Evolutionary conservation across 768 basidiomycete species (phyloP), one percentile per base, ranked within the genome.

Genomic region (Naganishia antarctica): DNA sequence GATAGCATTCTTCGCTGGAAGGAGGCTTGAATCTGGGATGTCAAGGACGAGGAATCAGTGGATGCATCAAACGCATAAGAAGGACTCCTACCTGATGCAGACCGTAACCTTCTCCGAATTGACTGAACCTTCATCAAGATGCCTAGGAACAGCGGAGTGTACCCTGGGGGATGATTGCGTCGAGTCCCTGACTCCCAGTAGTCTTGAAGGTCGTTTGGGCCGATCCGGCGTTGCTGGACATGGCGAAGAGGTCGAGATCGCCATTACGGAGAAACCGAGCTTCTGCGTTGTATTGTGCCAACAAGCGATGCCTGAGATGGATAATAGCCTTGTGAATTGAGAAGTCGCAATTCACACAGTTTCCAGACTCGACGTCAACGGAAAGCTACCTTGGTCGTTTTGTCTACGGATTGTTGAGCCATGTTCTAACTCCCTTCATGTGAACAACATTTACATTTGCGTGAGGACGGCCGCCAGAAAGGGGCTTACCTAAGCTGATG

Each of bases 51-150:
- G 26, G 6, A 11, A 8, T 37, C 15, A 2, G 15, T 11, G 5
- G 43, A 12, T 5, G 18, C 3, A 15, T 23, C 40, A 59, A 23
- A 44, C 11, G 46, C n/a, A 28, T 21, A 7, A 6, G 8, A n/a
- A 28, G 2, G 32, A 21, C 25, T 21, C 61, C 25, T 47, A 63
- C 62, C 51, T 63, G 25, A 63, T 50, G 50, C 62, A 63, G 11
- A 63, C 62, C 12, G 44, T 63, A 1, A 63, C 62, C 43, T 63
- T 63, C 28, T 63, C 62, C 21, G 53, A 34, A 29, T 57, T 26
- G 1, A 21, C 23, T 34, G 8, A 5, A 11, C 43, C 43, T 5
- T 9, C 43, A 21, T 15, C n/a, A 6, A n/a, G 21, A 16, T 13
- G 31, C 6, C 23, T 37, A 23, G 53, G 23, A 25, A 12, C 13